A percentile compares a stretch with the other conserved stretches of the same genome.
Conservation (phyloP, 768 basidiomycete species). For the Rhodotorula babjevae region DNA sequence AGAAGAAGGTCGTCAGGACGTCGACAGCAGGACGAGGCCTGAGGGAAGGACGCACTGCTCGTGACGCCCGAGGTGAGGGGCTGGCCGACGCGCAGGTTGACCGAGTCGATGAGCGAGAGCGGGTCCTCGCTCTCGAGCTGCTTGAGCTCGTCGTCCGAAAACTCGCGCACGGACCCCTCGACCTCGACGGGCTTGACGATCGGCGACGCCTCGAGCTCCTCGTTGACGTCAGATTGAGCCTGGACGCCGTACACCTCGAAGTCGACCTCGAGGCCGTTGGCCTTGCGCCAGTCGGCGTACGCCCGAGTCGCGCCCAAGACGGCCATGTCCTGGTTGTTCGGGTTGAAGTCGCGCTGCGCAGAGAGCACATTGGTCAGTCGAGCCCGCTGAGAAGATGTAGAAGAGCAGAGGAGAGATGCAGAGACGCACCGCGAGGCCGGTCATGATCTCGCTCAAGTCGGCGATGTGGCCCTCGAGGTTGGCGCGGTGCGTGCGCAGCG, state of each 20-base stretch:
- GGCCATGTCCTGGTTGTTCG: slow-evolving; percentile 99
- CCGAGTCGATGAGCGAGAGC: slow-evolving; percentile 41
- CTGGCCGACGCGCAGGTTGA: slow-evolving; percentile 19
- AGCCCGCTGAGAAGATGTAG: background rate
- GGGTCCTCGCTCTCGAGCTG: slow-evolving; percentile 47
- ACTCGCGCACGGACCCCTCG: slow-evolving; percentile 3
- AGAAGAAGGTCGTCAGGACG: background rate
- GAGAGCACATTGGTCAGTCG: no score
- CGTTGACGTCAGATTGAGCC: slow-evolving; percentile 37
- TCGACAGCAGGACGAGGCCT: no score
- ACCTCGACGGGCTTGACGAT: background rate
- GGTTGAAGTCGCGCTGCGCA: slow-evolving; percentile 77
- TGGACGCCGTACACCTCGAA: slow-evolving; percentile 37
- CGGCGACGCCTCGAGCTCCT: background rate
- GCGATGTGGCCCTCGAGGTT: slow-evolving; percentile 70
- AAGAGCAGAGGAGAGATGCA: background rate
- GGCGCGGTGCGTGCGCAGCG: slow-evolving; percentile 67
- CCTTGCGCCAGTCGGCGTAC: slow-evolving; percentile 61
- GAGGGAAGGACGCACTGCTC: slow-evolving; percentile 6
- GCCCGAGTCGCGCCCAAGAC: slow-evolving; percentile 93
- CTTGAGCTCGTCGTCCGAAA: slow-evolving; percentile 53
- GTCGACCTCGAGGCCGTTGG: slow-evolving; percentile 51
- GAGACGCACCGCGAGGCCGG: slow-evolving; percentile 53
- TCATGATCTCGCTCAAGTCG: slow-evolving; percentile 74
- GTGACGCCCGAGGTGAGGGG: slow-evolving; percentile 11